Evolutionary conservation across 345 rosid genomes (phyloP), one percentile per base, ranked within the genome.

Genomic region (Arabis alpina): DNA sequence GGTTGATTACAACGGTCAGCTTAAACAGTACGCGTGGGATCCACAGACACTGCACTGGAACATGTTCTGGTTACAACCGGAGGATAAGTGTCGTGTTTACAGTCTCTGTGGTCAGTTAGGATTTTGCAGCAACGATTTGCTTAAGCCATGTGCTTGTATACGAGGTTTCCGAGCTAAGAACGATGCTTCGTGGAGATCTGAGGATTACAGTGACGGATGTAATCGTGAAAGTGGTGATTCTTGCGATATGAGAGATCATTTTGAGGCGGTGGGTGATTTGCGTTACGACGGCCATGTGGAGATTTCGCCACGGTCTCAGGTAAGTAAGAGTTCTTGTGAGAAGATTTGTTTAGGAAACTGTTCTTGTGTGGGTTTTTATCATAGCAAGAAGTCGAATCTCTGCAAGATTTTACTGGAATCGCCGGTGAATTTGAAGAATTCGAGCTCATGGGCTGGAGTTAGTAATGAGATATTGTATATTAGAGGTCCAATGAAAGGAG

Each of bases 81-180:
- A 14, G 11, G 71, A 83, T 48, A 81, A 64, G 0, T 92, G 98
- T 70, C 90, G 84, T 9, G 34, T 64, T 11, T 86, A 88, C 73
- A 84, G 75, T 44, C 77, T 72, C 55, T 92, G 98, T 54, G 98
- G 98, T 14, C 59, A 77, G 70, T 80, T 88, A 70, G 93, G 88
- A 1, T 65, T 85, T 7, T 92, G 98, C 59, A 72, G 75, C 44
- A 32, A 9, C 0, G 32, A 54, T 0, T 24, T 23, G 6, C 62
- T 81, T 24, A 62, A 60, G 4, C 82, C 68, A 8, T 92, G 95
- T 49, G 56, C 47, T 1, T 88, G 96, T 54, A 65, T 85, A 77
- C 65, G 82, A 14, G 96, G 96, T 6, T 92, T 83, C 73, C 57
- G 3, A 7, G 54, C 70, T 11, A 63, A 0, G 32, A 45, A 75